A percentile compares a stretch with the other conserved stretches of the same genome.
Evolutionary conservation across 768 basidiomycete species (phyloP).

Genomic region (Coprinopsis cinerea): DNA sequence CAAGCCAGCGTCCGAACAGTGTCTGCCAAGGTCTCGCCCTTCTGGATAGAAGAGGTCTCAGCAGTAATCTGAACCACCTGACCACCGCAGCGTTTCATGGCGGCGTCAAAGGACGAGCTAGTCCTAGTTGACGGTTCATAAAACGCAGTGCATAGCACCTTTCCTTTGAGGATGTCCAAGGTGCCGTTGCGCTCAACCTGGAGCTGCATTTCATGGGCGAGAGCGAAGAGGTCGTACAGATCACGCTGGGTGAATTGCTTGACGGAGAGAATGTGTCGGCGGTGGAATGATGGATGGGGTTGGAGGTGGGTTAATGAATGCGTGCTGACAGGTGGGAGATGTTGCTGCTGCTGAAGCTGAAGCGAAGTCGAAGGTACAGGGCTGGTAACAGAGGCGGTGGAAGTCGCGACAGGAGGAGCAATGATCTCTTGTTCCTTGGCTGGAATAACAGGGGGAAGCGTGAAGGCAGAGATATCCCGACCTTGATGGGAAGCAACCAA

Average conservation of each 20-base stretch:
- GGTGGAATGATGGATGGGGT: slow-evolving; percentile 84
- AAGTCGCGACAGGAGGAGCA: slow-evolving; percentile 20
- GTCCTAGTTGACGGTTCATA: slow-evolving; percentile 98
- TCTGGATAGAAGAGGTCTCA: slow-evolving; percentile 82
- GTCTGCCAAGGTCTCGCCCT: slow-evolving; percentile 91
- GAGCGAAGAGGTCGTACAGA: slow-evolving; percentile 86
- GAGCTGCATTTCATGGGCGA: slow-evolving; percentile 95
- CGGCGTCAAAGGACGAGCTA: slow-evolving; percentile 92
- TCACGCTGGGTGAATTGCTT: slow-evolving; percentile 90
- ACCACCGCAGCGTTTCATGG: slow-evolving; percentile 98
- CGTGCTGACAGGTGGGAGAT: slow-evolving; percentile 15
- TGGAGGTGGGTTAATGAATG: slow-evolving; percentile 43
- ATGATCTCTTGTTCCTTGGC: slow-evolving; percentile 8
- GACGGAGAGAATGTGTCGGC: slow-evolving; percentile 88
- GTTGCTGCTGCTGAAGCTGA: slow-evolving; percentile 19
- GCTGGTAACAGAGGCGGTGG: slow-evolving; percentile 14
- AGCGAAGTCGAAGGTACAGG: slow-evolving; percentile 3
- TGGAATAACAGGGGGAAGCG: slow-evolving; percentile 34
- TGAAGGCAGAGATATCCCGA: slow-evolving; percentile 65
- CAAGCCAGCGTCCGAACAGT: slow-evolving; percentile 92
- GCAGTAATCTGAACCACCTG: slow-evolving; percentile 83
- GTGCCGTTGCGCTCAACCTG: slow-evolving; percentile 90
- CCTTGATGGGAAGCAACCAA: slow-evolving; percentile 56
- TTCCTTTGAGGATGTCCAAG: slow-evolving; percentile 86
- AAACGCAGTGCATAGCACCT: slow-evolving; percentile 87